Base-by-base conservation (phyloP, 2,329 filamentous ascomycete genomes). In the Cryoendolithus antarcticus region DNA sequence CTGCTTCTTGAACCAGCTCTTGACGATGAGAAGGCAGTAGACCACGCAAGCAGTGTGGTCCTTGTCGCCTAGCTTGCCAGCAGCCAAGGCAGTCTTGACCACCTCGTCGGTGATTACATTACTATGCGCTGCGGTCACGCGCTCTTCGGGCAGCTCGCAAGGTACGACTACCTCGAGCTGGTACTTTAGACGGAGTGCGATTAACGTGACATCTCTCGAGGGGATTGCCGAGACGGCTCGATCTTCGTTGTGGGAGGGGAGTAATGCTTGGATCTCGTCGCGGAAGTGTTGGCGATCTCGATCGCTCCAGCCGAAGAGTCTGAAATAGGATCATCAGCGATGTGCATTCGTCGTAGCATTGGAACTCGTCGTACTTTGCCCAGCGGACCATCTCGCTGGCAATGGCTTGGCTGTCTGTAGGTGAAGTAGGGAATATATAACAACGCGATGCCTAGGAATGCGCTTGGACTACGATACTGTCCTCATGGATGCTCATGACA, bases 81-180 rank as follows among this genome's bases (percentile, higher is more conserved):
- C 89, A 48, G 86, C 75, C 49, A 74, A 82, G 11, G 91, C 86
- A 0, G 88, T 86, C 48, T 77, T 63, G 45, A 96, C 64, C 9
- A 98, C 91, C 43, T 76, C 73, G 2, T 66, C 65, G 0, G 86
- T 95, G 57, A 98, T 86, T 59, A 98, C 70, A 34, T 77, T 74
- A 61, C 85, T 93, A 62, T 96, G 86, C 2, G 89, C 77, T 37
- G 71, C 72, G 3, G 82, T 91, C 55, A 98, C 70, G 40, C 74
- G 67, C 4, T 70, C 70, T 55, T 84, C 77, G 42, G 91, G 80
- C 30, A 98, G 71, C 61, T 98, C 91, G 65, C 85, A 95, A 1
- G 89, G 84, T 19, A 98, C 75, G 40, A 86, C 80, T 58, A 86
- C 75, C 62, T 94, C 86, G 52, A 98, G 78, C 50, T 94, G 77